These are phyloP conservation scores for Tylopilus sp. DNA, from an alignment of 768 basidiomycete species.

Conservation along the genomic window DNA sequence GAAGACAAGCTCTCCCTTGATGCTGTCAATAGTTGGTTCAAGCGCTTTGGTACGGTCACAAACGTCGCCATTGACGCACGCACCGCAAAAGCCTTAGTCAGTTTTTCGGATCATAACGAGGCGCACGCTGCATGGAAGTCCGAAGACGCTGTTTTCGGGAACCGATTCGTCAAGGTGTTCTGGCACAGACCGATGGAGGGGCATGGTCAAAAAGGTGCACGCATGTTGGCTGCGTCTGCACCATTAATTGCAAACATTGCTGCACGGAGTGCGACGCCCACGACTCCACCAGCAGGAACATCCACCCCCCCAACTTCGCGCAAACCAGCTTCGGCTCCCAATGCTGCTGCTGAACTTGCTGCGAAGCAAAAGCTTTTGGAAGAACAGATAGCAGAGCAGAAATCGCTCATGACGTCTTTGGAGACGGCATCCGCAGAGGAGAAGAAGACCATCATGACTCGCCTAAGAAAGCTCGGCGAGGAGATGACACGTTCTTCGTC, in stretches of 20 bases:
- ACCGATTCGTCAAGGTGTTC: constrained; percentile 92
- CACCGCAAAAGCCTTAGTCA: constrained; percentile 79
- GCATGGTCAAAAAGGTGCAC: constrained; percentile 73
- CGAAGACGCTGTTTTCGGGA: constrained; percentile 92
- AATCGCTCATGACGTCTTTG: constrained; percentile 72
- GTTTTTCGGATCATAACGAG: constrained; percentile 78
- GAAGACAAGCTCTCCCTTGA: constrained; percentile 75
- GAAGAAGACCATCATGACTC: constrained; percentile 76
- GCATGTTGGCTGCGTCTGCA: constrained; percentile 80
- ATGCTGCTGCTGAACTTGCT: constrained; percentile 51
- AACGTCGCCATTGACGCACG: constrained; percentile 84
- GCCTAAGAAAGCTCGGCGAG: constrained; percentile 70
- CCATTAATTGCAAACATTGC: constrained; percentile 65
- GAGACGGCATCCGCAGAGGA: constrained; percentile 60
- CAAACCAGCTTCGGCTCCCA: constrained; percentile 36
- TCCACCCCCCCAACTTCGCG: constrained; percentile 28
- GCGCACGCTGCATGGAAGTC: constrained; percentile 89
- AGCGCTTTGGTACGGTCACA: constrained; percentile 87
- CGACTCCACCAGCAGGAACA: constrained; percentile 30
- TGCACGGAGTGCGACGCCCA: constrained; percentile 47
- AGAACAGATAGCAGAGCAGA: constrained; percentile 86
- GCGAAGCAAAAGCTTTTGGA: constrained; percentile 75
- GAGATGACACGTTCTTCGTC: constrained; percentile 59
- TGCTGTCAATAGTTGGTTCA: constrained; percentile 84
- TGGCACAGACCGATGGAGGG: constrained; percentile 95